phyloP scores from a whole-genome alignment of 768 basidiomycete genomes.

The Lactarius deliciosus region DNA sequence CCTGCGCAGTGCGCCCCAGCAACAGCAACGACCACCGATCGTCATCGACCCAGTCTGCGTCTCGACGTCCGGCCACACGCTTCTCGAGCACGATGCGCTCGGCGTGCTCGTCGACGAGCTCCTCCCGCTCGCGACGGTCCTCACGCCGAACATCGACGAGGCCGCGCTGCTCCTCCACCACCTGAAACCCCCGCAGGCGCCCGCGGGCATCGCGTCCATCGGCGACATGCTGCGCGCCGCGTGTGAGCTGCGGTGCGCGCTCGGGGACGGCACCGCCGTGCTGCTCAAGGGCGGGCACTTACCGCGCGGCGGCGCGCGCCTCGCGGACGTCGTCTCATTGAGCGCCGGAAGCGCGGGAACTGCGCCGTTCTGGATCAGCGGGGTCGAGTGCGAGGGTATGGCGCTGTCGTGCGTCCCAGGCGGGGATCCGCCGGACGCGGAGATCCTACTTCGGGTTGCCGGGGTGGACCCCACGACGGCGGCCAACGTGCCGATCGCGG shows the following conservation, averaged over 20 bases:
- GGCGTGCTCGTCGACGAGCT: constrained; percentile 56
- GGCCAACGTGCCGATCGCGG: constrained; percentile 44
- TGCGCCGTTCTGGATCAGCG: neutral
- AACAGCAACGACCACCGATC: constrained; percentile 46
- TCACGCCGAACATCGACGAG: constrained; percentile 87
- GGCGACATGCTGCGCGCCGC: constrained; percentile 63
- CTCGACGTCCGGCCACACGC: constrained; percentile 82
- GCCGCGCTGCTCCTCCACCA: constrained; percentile 64
- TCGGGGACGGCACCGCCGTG: constrained; percentile 55
- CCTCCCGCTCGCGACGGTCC: constrained; percentile 65
- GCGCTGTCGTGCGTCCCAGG: constrained; percentile 31
- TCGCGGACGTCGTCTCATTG: constrained; percentile 43
- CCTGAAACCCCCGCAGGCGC: constrained; percentile 6
- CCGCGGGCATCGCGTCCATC: constrained; percentile 45
- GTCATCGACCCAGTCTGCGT: constrained; percentile 91
- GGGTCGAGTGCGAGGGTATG: neutral
- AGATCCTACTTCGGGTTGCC: constrained; percentile 49
- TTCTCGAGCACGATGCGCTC: constrained; percentile 69
- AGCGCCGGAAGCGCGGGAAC: neutral
- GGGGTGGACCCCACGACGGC: constrained; percentile 8
- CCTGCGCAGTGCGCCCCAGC: constrained; percentile 34
- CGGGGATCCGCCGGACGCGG: constrained; percentile 49
- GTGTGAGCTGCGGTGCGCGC: constrained; percentile 41
- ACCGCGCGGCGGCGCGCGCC: constrained; percentile 34
- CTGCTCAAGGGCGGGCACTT: constrained; percentile 89